phyloP scores from a whole-genome alignment of 2,329 filamentous ascomycete genomes.

The Pseudocercospora pini-densiflorae region DNA sequence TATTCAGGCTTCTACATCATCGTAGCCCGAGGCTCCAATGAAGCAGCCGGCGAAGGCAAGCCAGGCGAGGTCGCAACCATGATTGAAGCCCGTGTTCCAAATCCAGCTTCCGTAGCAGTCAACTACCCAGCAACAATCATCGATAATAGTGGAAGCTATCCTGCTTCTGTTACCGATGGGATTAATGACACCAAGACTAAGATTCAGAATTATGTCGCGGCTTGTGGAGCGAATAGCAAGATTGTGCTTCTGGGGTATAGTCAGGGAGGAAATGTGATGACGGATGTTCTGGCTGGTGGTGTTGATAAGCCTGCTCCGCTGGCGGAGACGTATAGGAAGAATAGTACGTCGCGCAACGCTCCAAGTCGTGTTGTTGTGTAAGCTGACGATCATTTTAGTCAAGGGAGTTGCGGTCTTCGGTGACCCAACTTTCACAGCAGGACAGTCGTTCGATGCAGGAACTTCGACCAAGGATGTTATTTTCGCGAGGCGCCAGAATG shows the following conservation, averaged over 20 bases:
- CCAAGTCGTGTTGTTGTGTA: background rate
- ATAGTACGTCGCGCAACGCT: conserved; percentile 21
- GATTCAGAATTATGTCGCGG: conserved; percentile 26
- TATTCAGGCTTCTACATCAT: conserved; percentile 39
- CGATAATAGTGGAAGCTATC: conserved; percentile 4
- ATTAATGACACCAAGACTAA: conserved; percentile 37
- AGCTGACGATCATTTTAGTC: conserved; percentile 22
- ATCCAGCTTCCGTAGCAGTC: conserved; percentile 40
- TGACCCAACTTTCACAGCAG: conserved; percentile 39
- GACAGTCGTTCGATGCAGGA: conserved; percentile 38
- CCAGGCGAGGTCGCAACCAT: conserved; percentile 38
- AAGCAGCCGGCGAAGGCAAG: conserved; percentile 37
- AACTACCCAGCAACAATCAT: conserved; percentile 28
- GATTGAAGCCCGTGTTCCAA: conserved; percentile 36
- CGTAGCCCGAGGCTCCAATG: conserved; percentile 40
- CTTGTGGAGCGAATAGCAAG: conserved; percentile 21
- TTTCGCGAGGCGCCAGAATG: conserved; percentile 16
- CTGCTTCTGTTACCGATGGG: conserved; percentile 36
- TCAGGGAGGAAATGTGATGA: conserved; percentile 31
- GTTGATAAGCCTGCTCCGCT: conserved; percentile 32
- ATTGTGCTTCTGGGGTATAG: conserved; percentile 44
- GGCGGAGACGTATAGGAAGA: conserved; percentile 32
- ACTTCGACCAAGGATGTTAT: conserved; percentile 36
- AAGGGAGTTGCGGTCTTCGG: conserved; percentile 43
- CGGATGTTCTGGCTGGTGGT: conserved; percentile 13